phyloP scores from a whole-genome alignment of 257 asterid species.

The Solanum dulcamara region DNA sequence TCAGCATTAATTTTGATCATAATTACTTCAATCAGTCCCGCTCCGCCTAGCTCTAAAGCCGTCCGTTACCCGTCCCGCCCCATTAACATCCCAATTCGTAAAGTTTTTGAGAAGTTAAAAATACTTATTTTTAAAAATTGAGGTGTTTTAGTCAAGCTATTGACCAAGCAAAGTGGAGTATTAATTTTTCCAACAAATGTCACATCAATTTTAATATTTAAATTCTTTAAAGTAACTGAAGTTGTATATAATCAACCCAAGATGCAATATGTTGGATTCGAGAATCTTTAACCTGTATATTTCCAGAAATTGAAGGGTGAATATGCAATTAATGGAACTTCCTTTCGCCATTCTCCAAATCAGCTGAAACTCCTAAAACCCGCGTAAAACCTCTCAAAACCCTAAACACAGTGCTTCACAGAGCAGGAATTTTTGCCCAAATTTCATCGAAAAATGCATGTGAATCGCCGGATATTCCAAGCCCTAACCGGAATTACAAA shows the following conservation, averaged over 20 bases:
- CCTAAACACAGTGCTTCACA: not conserved
- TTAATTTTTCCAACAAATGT: not conserved
- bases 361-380: not conserved
- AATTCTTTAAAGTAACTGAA: not conserved
- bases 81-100: too few relatives aligned
- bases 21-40: too few relatives aligned
- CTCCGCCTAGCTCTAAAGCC: too few relatives aligned
- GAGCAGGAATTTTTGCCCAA: not conserved
- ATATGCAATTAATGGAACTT: not conserved
- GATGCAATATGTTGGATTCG: not conserved
- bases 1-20: too few relatives aligned
- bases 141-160: not conserved
- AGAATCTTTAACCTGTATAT: not conserved
- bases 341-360: not conserved
- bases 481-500: constrained; percentile 14
- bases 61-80: too few relatives aligned
- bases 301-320: not conserved
- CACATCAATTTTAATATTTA: not conserved
- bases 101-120: not conserved
- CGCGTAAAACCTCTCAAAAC: not conserved
- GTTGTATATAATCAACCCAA: not conserved
- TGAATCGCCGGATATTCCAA: constrained; percentile 7
- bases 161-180: not conserved
- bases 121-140: too few relatives aligned
- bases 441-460: constrained; percentile 14